Percentiles rank a stretch among this genome's conserved stretches.
Conservation (phyloP, 2,329 filamentous ascomycete species). For the Monosporascus sp. region DNA sequence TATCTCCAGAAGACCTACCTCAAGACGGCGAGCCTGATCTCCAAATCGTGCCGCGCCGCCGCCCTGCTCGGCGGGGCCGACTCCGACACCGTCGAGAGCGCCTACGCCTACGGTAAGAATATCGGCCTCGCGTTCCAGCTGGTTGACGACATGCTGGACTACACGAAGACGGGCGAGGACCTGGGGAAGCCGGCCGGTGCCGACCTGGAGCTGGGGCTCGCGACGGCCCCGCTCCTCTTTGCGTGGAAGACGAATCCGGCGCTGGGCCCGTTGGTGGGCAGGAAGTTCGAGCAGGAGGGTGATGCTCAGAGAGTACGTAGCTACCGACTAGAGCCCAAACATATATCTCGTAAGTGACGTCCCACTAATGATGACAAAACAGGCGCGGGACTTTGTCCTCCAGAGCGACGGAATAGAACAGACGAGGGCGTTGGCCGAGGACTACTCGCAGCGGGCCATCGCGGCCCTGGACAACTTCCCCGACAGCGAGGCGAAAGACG, state of each 20-base stretch:
- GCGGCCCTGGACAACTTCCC: constrained; percentile 80
- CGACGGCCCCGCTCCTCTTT: constrained; percentile 89
- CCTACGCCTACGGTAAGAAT: constrained; percentile 90
- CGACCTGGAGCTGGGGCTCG: constrained; percentile 86
- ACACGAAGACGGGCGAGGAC: constrained; percentile 78
- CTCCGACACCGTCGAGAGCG: constrained; percentile 77
- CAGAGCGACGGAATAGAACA: constrained; percentile 85
- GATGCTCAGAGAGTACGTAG: constrained; percentile 75
- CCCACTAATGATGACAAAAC: constrained; percentile 9
- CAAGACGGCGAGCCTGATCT: constrained; percentile 93
- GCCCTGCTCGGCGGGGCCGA: constrained; percentile 79
- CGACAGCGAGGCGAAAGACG: constrained; percentile 89
- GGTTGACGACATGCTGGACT: constrained; percentile 97
- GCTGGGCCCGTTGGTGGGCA: constrained; percentile 80
- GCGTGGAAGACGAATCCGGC: constrained; percentile 89
- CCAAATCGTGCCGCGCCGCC: constrained; percentile 88
- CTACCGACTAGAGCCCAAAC: background rate
- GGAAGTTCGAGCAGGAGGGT: constrained; percentile 80
- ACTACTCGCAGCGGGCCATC: constrained; percentile 85
- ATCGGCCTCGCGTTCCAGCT: constrained; percentile 93
- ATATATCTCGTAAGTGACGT: background rate
- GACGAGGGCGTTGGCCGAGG: constrained; percentile 82
- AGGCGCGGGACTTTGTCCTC: constrained; percentile 85
- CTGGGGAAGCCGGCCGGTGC: constrained; percentile 93
- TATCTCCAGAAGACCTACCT: constrained; percentile 98